phyloP scores from a whole-genome alignment of 208 protist genomes.

The Leishmania mexicana region DNA sequence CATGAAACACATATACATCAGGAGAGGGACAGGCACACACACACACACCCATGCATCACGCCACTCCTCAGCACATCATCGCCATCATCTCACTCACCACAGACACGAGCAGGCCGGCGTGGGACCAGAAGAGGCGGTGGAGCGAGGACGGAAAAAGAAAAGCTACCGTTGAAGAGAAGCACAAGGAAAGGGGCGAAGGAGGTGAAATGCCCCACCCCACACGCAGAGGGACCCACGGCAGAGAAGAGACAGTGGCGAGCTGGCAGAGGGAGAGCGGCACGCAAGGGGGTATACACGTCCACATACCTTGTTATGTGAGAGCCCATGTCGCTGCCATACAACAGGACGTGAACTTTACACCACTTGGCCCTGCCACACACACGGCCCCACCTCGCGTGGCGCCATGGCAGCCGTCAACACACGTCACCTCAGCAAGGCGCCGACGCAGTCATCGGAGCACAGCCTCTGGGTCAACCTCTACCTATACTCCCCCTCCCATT shows the following conservation, averaged over 20 bases:
- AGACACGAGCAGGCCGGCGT: slow-evolving; percentile 14
- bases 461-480: background rate
- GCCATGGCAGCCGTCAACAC: background rate
- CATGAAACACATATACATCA: slow-evolving; percentile 9
- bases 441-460: slow-evolving; percentile 8
- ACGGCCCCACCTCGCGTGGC: background rate
- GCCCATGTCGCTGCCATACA: too few species aligned
- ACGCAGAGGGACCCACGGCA: background rate
- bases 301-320: too few species aligned
- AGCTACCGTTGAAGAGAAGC: too few species aligned
- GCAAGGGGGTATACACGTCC: background rate
- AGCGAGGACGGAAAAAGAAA: background rate
- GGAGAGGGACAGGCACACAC: background rate
- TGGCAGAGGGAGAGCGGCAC: slow-evolving; percentile 2
- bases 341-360: too few species aligned
- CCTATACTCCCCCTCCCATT: too few species aligned
- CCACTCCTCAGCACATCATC: background rate
- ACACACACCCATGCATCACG: background rate
- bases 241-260: background rate
- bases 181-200: background rate
- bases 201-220: background rate
- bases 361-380: background rate
- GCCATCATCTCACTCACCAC: background rate
- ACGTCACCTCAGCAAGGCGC: background rate
- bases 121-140: slow-evolving; percentile 8